A percentile compares a stretch with the other conserved stretches of the same genome.
Conservation (phyloP, 164 flowering plant species). For the Aristolochia fimbriata region DNA sequence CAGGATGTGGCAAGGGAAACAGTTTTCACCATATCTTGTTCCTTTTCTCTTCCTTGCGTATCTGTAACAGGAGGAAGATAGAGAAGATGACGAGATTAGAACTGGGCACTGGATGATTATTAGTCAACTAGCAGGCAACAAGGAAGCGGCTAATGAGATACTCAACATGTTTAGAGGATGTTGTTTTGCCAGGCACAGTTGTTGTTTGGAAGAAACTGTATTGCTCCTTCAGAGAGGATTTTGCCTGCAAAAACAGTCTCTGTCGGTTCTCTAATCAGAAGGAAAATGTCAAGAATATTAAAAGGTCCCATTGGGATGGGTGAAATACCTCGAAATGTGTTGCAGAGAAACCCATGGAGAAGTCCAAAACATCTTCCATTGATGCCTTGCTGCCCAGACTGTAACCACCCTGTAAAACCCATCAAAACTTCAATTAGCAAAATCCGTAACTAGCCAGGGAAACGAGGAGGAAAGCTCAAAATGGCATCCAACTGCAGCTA, state of each 20-base stretch:
- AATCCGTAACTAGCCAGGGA: background rate
- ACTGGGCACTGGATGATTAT: background rate
- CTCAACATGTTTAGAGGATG: slow-evolving; percentile 41
- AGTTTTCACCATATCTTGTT: slow-evolving; percentile 21
- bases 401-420: slow-evolving; percentile 27
- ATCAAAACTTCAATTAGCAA: slow-evolving; percentile 5
- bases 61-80: slow-evolving; percentile 20
- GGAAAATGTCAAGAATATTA: background rate
- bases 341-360: slow-evolving; percentile 52
- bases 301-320: background rate
- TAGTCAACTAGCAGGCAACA: background rate
- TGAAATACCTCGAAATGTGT: slow-evolving; percentile 34
- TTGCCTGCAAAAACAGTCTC: slow-evolving; percentile 30
- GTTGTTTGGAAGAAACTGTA: slow-evolving; percentile 32
- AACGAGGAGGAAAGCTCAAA: background rate
- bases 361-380: slow-evolving; percentile 38
- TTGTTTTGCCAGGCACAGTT: slow-evolving; percentile 33
- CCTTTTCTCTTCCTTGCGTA: slow-evolving; percentile 35
- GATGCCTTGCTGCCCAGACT: slow-evolving; percentile 21
- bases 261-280: background rate
- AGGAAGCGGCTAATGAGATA: background rate
- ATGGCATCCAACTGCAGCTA: background rate
- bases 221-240: slow-evolving; percentile 33
- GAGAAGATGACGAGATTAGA: background rate
- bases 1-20: background rate